Evolutionary conservation across 2,329 filamentous ascomycete species (phyloP).

Genomic region (Trichophyton equinum): DNA sequence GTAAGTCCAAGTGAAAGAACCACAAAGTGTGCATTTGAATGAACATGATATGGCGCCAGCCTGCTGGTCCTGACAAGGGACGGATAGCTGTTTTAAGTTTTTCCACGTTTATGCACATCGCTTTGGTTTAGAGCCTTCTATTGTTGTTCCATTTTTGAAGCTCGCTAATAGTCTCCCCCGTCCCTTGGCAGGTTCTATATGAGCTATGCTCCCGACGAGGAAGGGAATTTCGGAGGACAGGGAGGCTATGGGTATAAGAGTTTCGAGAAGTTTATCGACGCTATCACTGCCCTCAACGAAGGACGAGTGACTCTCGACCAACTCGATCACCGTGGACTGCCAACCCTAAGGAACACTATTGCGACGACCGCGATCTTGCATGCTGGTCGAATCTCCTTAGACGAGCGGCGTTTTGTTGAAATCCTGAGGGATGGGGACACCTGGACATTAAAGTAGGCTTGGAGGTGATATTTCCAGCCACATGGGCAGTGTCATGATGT

Average conservation of each 20-base stretch:
- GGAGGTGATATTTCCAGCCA: constrained; percentile 1
- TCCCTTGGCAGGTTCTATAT: constrained; percentile 58
- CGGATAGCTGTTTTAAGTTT: background rate
- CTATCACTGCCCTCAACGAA: constrained; percentile 64
- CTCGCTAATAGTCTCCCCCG: background rate
- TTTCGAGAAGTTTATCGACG: constrained; percentile 93
- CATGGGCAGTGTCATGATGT: background rate
- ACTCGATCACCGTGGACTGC: constrained; percentile 66
- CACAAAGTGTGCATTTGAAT: background rate
- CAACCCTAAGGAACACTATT: constrained; percentile 78
- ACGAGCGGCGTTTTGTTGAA: constrained; percentile 64
- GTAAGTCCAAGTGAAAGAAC: constrained; percentile 27
- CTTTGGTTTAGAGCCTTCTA: background rate
- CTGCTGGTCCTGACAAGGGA: background rate
- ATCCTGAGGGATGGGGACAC: constrained; percentile 40
- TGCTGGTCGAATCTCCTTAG: constrained; percentile 70
- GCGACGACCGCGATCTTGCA: constrained; percentile 86
- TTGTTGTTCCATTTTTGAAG: background rate
- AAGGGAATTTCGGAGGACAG: constrained; percentile 87
- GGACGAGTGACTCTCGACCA: constrained; percentile 59
- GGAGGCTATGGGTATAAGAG: constrained; percentile 87
- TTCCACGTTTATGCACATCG: background rate
- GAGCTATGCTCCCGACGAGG: constrained; percentile 86
- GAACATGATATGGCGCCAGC: background rate
- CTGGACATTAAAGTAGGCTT: constrained; percentile 49